Percentiles rank a stretch among this genome's conserved stretches.
Conservation (phyloP, 495 filamentous ascomycete species). For the Poronia punctata region DNA sequence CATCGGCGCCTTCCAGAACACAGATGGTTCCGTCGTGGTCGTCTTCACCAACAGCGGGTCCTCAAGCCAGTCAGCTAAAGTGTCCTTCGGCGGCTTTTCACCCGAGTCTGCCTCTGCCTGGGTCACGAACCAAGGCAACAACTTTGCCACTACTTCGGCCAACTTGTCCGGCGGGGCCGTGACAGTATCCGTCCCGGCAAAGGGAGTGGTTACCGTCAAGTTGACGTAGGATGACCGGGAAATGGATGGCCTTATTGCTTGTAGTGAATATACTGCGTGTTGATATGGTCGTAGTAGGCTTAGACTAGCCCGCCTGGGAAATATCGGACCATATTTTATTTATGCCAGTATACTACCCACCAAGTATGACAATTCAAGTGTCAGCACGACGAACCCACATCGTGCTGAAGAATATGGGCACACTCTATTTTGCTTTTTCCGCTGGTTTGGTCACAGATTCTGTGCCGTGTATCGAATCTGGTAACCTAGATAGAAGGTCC, state of each 20-base stretch:
- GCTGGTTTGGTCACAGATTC: too few relatives aligned
- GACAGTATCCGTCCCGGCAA: conserved; percentile 15
- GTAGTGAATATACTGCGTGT: too few relatives aligned
- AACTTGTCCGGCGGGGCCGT: conserved; percentile 12
- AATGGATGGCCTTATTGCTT: background rate
- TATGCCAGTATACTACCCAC: too few relatives aligned
- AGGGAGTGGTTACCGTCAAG: conserved; percentile 23
- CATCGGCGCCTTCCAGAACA: conserved; percentile 42
- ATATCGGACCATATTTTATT: too few relatives aligned
- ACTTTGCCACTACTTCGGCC: conserved; percentile 9
- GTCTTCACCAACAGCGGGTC: conserved; percentile 40
- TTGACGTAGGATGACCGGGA: conserved; percentile 5
- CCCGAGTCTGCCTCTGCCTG: conserved; percentile 19
- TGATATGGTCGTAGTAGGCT: too few relatives aligned
- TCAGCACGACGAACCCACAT: too few relatives aligned
- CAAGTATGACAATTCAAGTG: too few relatives aligned
- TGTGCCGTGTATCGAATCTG: too few relatives aligned
- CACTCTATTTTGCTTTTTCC: too few relatives aligned
- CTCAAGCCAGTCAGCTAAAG: conserved; percentile 15
- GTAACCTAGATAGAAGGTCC: too few relatives aligned
- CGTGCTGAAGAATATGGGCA: too few relatives aligned
- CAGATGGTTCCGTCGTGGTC: conserved; percentile 36
- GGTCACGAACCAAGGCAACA: conserved; percentile 24
- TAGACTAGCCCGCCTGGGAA: too few relatives aligned
- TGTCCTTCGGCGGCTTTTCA: conserved; percentile 22